phyloP scores from a whole-genome alignment of 306 rosid genomes.

The Trifolium repens region DNA sequence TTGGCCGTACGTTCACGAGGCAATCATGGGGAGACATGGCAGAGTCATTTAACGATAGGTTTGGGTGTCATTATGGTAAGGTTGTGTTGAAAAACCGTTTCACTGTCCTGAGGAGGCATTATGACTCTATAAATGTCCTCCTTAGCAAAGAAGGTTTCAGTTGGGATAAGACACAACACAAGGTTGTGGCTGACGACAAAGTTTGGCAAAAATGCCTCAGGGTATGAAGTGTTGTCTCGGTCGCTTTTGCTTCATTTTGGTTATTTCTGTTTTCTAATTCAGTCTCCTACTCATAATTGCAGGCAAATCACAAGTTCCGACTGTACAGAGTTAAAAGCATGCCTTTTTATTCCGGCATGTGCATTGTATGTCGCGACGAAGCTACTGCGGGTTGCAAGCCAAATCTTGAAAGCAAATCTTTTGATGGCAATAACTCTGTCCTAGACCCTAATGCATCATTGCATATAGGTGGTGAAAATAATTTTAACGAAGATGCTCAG shows the following conservation, averaged over 20 bases:
- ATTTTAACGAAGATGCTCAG: conserved; percentile 37
- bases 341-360: conserved; percentile 56
- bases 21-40: conserved; percentile 61
- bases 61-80: conserved; percentile 47
- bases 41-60: conserved; percentile 51
- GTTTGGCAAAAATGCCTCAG: conserved; percentile 55
- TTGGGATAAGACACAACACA: conserved; percentile 56
- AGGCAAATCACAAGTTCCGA: conserved; percentile 58
- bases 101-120: conserved; percentile 57
- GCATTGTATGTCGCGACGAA: conserved; percentile 56
- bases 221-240: conserved; percentile 39
- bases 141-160: conserved; percentile 58
- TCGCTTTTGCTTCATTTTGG: background rate
- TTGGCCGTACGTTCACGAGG: conserved; percentile 52
- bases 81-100: conserved; percentile 60
- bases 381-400: conserved; percentile 38
- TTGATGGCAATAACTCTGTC: conserved; percentile 28
- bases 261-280: conserved; percentile 27
- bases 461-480: conserved; percentile 29
- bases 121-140: conserved; percentile 46
- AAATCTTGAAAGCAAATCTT: conserved; percentile 39
- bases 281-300: conserved; percentile 33
- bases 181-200: conserved; percentile 57
- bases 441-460: conserved; percentile 38
- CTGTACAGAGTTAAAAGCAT: conserved; percentile 51